Base-by-base conservation (phyloP, 305 asterid genomes). In the Fraxinus nigra region DNA sequence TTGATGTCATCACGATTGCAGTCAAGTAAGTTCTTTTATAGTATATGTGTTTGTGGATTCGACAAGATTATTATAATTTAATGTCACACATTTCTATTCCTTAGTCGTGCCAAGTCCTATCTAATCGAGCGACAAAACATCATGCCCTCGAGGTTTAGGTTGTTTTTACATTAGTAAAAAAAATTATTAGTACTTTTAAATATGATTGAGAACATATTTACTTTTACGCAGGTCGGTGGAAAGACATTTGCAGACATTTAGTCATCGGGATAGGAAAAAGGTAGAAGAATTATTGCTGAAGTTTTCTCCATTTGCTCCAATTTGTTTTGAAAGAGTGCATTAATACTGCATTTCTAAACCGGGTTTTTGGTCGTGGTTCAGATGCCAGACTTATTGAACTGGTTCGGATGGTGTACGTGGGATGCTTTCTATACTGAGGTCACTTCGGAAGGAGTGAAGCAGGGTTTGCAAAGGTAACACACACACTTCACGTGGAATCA, bases 361-460 rank as follows among this genome's bases (percentile, higher is more conserved):
- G 46, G 65, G 78, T 72, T n/a, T 37, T 75, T 40, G 48, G 24
- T 67, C 75, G 78, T 81, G 73, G 79, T 78, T 81, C 89, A 94
- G 98, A 90, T 94, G 91, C 98, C 98, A n/a, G 97, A 94, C 70
- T 89, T 94, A 84, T 84, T 95, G 89, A 93, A 95, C 87, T 95
- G 98, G 98, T 95, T 95, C 38, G 98, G 98, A 28, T 93, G 97
- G 97, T 94, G 98, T 59, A 94, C 98, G 1, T 94, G 98, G 98
- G 98, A 94, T 84, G 98, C 98, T 82, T 94, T 93, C 91, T 93
- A 94, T 74, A 94, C 98, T 13, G 90, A 91, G 18, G 98, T 95
- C 77, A 89, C 96, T 67, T 86, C 98, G 11, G 86, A 95, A 78
- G 98, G 98, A 32, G 97, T 93, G 81, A 90, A 90, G 86, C 92